A percentile compares a stretch with the other conserved stretches of the same genome.
Conservation (phyloP, 2,329 filamentous ascomycete genomes). For the Daldinia sp. region DNA sequence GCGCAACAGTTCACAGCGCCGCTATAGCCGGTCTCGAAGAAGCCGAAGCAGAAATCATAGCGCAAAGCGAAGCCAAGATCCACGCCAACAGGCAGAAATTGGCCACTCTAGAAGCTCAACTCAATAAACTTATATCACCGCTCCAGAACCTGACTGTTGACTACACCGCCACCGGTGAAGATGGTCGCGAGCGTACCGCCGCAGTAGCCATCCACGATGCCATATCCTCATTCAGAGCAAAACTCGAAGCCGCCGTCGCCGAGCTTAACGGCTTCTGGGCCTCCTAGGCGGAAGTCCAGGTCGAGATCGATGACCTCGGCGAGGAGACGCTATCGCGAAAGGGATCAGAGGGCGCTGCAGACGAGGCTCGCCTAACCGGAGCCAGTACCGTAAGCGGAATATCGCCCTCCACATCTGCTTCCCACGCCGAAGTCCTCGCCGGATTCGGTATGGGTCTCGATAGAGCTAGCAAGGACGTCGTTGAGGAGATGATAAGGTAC, state of each 20-base stretch:
- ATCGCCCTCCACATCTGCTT: conserved; percentile 40
- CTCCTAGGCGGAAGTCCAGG: conserved; percentile 45
- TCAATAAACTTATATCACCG: conserved; percentile 36
- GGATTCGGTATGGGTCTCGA: conserved; percentile 45
- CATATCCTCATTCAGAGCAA: conserved; percentile 35
- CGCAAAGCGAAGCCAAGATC: conserved; percentile 35
- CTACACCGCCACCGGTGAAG: conserved; percentile 35
- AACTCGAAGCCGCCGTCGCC: conserved; percentile 26
- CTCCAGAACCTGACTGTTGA: conserved; percentile 43
- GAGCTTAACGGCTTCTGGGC: conserved; percentile 46
- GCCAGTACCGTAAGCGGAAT: conserved; percentile 39
- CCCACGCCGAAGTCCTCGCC: conserved; percentile 33
- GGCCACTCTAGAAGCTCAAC: conserved; percentile 29
- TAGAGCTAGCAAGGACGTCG: conserved; percentile 43
- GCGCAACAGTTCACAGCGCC: conserved; percentile 46
- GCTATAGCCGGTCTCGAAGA: conserved; percentile 41
- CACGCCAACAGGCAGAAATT: conserved; percentile 36
- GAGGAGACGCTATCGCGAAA: conserved; percentile 27
- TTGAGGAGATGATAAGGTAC: conserved; percentile 49
- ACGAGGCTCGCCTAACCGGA: conserved; percentile 9
- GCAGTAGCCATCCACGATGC: conserved; percentile 33
- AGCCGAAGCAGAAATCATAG: conserved; percentile 34
- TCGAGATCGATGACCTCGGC: conserved; percentile 44
- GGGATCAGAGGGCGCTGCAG: conserved; percentile 11
- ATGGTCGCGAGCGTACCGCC: conserved; percentile 37